A percentile compares a stretch with the other conserved stretches of the same genome.
phyloP scores from a whole-genome alignment of 805 yeast species.

The Candida glaebosa region DNA sequence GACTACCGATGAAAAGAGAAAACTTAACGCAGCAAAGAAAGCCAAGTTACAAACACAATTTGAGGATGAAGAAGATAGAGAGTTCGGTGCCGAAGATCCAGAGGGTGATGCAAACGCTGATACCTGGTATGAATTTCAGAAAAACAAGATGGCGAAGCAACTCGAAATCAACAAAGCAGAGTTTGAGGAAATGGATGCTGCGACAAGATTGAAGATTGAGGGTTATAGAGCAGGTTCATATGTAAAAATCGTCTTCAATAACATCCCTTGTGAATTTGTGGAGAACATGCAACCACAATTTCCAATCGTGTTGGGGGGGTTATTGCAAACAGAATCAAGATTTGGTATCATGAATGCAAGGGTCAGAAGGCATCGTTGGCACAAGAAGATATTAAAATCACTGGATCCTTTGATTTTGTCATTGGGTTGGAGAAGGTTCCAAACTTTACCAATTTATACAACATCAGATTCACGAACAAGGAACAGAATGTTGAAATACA shows the following conservation, averaged over 20 bases:
- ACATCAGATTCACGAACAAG: constrained; percentile 97
- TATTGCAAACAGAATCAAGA: constrained; percentile 84
- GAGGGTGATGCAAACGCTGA: constrained; percentile 74
- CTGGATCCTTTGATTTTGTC: constrained; percentile 94
- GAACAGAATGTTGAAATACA: constrained; percentile 95
- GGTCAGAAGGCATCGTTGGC: constrained; percentile 98
- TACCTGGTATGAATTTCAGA: constrained; percentile 97
- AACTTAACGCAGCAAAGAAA: constrained; percentile 80
- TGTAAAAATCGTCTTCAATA: constrained; percentile 81
- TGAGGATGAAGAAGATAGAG: constrained; percentile 70
- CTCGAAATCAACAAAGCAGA: constrained; percentile 87
- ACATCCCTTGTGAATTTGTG: constrained; percentile 84
- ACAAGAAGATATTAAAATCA: constrained; percentile 88
- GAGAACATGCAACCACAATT: constrained; percentile 80
- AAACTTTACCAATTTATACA: constrained; percentile 91
- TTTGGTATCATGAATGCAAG: constrained; percentile 92
- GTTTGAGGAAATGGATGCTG: constrained; percentile 66
- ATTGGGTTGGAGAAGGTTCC: constrained; percentile 98
- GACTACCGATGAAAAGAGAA: constrained; percentile 72
- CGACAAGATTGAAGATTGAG: constrained; percentile 77
- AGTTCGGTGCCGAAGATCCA: constrained; percentile 73
- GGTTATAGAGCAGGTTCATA: constrained; percentile 94
- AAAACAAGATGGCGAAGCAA: constrained; percentile 95
- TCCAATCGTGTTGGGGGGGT: constrained; percentile 89
- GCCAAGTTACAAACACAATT: constrained; percentile 86